Evolutionary conservation across 768 basidiomycete genomes (phyloP).

Genomic region (Tricholoma bakamatsutake): DNA sequence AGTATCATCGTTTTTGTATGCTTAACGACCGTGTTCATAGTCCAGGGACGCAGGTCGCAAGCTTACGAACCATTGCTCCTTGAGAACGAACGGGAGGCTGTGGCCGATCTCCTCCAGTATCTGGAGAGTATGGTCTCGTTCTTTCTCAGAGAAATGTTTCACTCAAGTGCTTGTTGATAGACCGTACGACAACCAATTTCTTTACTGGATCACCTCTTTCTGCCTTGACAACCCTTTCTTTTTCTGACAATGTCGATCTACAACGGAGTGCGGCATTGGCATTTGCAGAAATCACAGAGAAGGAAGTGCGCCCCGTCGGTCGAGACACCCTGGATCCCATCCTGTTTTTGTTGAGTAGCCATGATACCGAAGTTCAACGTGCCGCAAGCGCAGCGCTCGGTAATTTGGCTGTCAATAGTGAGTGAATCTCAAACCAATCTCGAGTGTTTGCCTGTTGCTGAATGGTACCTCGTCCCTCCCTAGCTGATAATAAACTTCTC

Average conservation of each 20-base stretch:
- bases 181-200: constrained; percentile 98
- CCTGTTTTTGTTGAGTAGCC: constrained; percentile 92
- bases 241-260: constrained; percentile 98
- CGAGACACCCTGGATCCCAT: constrained; percentile 98
- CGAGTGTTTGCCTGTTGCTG: background rate
- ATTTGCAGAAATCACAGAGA: constrained; percentile 99
- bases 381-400: constrained; percentile 97
- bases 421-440: constrained; percentile 26
- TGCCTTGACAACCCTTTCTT: constrained; percentile 93
- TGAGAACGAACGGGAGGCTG: constrained; percentile 95
- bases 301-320: constrained; percentile 95
- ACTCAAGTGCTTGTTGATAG: constrained; percentile 34
- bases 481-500: constrained; percentile 98
- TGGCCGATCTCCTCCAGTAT: constrained; percentile 94
- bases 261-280: constrained; percentile 97
- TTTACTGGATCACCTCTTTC: constrained; percentile 89
- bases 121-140: constrained; percentile 76
- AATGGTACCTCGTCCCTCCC: constrained; percentile 12
- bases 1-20: constrained; percentile 10
- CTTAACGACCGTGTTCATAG: constrained; percentile 34
- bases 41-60: constrained; percentile 78
- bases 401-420: constrained; percentile 97
- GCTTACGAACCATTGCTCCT: constrained; percentile 81
- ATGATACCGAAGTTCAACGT: constrained; percentile 98
- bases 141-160: background rate